A percentile compares a stretch with the other conserved stretches of the same genome.
Conservation (phyloP, 179 eudicot species). For the Vitellaria paradoxa region DNA sequence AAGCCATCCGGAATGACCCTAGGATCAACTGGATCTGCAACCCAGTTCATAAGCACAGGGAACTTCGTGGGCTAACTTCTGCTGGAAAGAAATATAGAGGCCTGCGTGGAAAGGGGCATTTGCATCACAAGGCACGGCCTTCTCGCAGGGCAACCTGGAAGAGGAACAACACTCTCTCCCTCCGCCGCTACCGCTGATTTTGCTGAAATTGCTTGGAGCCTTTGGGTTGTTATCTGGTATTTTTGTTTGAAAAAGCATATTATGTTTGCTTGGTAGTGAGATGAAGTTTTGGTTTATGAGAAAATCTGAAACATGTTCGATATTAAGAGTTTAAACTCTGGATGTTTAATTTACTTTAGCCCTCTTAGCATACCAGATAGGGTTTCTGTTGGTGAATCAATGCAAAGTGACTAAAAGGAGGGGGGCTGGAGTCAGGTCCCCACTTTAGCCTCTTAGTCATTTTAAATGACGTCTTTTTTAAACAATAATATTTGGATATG, state of each 20-base stretch:
- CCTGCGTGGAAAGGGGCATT: constrained; percentile 12
- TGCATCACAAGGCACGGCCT: constrained; percentile 47
- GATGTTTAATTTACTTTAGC: no score
- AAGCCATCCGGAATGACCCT: constrained; percentile 11
- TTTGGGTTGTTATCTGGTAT: background rate
- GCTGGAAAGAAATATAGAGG: no score
- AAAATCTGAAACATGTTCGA: background rate
- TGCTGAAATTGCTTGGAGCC: background rate
- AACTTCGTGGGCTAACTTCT: no score
- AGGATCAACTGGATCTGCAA: constrained; percentile 44
- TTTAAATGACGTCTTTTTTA: no score
- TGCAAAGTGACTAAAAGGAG: no score
- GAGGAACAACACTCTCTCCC: constrained; percentile 49
- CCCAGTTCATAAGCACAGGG: no score
- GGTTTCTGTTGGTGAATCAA: no score
- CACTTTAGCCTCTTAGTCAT: no score
- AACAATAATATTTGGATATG: no score
- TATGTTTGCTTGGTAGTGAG: background rate
- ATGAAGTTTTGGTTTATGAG: background rate
- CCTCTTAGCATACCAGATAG: no score
- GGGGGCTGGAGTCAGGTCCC: no score
- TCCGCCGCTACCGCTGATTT: constrained; percentile 43
- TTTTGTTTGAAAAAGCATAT: background rate
- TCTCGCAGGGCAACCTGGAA: constrained; percentile 58
- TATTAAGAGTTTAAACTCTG: background rate